Percentiles rank a stretch among this genome's conserved stretches.
Conservation (phyloP, 805 yeast genomes). For the Cyberlindnera xishuangbannaensis region DNA sequence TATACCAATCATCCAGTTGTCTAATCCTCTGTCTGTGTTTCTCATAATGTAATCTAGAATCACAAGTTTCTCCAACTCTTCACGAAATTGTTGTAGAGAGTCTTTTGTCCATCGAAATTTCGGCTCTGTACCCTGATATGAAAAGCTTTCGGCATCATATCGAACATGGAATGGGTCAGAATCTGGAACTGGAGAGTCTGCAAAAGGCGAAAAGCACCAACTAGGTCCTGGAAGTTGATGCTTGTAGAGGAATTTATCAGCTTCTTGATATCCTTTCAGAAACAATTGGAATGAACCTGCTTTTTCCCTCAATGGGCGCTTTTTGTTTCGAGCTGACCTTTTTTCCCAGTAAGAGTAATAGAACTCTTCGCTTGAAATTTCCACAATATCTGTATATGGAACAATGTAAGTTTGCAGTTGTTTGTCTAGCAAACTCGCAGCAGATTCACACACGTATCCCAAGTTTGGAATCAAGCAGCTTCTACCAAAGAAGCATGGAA, state of each 20-base stretch:
- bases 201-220: conserved; percentile 18
- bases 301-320: conserved; percentile 36
- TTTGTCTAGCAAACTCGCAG: conserved; percentile 61
- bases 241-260: conserved; percentile 49
- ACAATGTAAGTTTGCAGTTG: conserved; percentile 55
- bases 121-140: conserved; percentile 6
- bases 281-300: conserved; percentile 67
- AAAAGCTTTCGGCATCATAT: not conserved
- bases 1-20: conserved; percentile 70
- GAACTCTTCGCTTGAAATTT: conserved; percentile 21
- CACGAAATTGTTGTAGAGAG: conserved; percentile 44
- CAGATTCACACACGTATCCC: conserved; percentile 68
- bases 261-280: conserved; percentile 51
- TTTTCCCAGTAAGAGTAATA: conserved; percentile 48
- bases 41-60: conserved; percentile 67
- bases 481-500: conserved; percentile 74
- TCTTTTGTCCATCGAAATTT: conserved; percentile 50
- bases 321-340: conserved; percentile 16
- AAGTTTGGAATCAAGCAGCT: conserved; percentile 67
- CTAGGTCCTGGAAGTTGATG: conserved; percentile 52
- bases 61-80: conserved; percentile 63
- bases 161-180: conserved; percentile 1
- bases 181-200: conserved; percentile 1
- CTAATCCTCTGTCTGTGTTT: conserved; percentile 69
- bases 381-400: conserved; percentile 58